Percentiles rank a stretch among this genome's conserved stretches.
Conservation (phyloP, 179 eudicot species). For the Corrigiola litoralis region DNA sequence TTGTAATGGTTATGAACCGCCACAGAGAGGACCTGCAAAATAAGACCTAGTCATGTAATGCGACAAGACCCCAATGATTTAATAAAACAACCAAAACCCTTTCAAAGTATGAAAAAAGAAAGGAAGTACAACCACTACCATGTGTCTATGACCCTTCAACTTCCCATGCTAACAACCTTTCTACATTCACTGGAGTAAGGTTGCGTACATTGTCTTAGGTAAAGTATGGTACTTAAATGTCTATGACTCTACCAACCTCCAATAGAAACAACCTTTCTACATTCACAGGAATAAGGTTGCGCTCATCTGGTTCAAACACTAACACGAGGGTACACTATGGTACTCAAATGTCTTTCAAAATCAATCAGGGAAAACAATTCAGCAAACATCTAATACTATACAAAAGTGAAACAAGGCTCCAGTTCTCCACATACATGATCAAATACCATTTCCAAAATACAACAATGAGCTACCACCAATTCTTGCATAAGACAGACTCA, state of each 20-base stretch:
- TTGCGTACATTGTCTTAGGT: background rate
- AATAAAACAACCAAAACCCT: background rate
- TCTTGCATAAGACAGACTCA: background rate
- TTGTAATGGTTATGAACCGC: constrained; percentile 97
- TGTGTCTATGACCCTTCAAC: background rate
- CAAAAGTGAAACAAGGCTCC: too few species aligned
- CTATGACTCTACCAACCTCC: too few species aligned
- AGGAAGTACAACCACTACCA: background rate
- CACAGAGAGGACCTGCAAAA: constrained; percentile 82
- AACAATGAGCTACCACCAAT: too few species aligned
- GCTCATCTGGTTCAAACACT: too few species aligned
- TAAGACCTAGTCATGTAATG: background rate
- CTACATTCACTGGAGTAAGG: background rate
- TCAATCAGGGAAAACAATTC: background rate
- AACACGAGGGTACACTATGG: too few species aligned
- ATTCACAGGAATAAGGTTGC: too few species aligned
- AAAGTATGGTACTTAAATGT: background rate
- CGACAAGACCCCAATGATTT: background rate
- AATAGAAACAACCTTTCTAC: too few species aligned
- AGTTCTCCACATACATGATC: too few species aligned
- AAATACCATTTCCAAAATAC: too few species aligned
- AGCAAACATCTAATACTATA: too few species aligned
- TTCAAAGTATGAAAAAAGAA: background rate
- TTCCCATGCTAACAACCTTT: background rate
- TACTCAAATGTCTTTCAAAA: too few species aligned